A percentile compares a stretch with the other conserved stretches of the same genome.
Evolutionary conservation across 1,139 yeast species (phyloP).

Genomic region (Hansenula sp.): DNA sequence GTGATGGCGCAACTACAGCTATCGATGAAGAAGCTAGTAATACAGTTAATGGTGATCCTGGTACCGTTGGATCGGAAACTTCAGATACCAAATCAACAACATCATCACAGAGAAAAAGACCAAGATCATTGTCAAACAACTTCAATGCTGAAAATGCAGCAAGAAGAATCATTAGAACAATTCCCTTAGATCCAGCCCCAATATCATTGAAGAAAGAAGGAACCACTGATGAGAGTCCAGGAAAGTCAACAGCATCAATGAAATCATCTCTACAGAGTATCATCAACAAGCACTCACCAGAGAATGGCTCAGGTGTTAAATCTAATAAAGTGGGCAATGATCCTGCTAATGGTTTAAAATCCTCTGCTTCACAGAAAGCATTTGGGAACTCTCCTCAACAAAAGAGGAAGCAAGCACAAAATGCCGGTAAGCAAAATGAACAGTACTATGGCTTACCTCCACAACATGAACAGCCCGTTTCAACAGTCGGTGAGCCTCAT

Average conservation of each 20-base stretch:
- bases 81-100: slow-evolving; percentile 17
- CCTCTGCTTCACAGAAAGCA: slow-evolving; percentile 13
- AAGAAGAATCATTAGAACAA: slow-evolving; percentile 66
- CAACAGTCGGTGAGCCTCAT: slow-evolving; percentile 7
- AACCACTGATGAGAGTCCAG: slow-evolving; percentile 3
- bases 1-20: slow-evolving; percentile 21
- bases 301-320: background rate
- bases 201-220: slow-evolving; percentile 32
- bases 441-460: background rate
- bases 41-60: slow-evolving; percentile 11
- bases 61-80: slow-evolving; percentile 17
- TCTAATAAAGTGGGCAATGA: background rate
- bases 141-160: slow-evolving; percentile 68
- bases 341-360: slow-evolving; percentile 6
- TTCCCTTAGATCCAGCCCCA: slow-evolving; percentile 81
- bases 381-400: slow-evolving; percentile 1
- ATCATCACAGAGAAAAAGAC: slow-evolving; percentile 29
- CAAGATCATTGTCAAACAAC: slow-evolving; percentile 48
- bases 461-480: slow-evolving; percentile 11
- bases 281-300: slow-evolving; percentile 22
- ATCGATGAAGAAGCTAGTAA: slow-evolving; percentile 3
- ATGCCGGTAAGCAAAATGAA: too few relatives aligned
- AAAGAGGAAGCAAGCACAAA: too few relatives aligned
- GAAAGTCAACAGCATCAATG: slow-evolving; percentile 8
- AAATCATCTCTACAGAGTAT: slow-evolving; percentile 20